These are phyloP conservation scores for Linaria vulgaris DNA, from an alignment of 257 asterid genomes.

Conservation along the genomic window DNA sequence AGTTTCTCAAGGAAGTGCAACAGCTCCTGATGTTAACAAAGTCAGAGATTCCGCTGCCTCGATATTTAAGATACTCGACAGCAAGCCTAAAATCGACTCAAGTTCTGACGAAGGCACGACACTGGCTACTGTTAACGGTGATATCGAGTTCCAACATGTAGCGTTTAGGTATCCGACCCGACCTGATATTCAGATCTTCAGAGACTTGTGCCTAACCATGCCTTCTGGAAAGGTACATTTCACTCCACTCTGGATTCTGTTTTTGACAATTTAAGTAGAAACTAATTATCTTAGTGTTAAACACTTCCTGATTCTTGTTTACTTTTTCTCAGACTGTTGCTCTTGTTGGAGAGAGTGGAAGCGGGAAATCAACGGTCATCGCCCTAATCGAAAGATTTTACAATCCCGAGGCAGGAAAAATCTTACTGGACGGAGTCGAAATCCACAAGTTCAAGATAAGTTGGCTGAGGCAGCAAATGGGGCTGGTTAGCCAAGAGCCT, in stretches of 20 bases:
- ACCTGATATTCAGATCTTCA: slow-evolving; percentile 68
- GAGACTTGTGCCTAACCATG: slow-evolving; percentile 52
- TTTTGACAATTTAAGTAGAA: neutral
- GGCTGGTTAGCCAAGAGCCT: slow-evolving; percentile 84
- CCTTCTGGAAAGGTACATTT: slow-evolving; percentile 70
- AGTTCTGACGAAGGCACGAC: slow-evolving; percentile 55
- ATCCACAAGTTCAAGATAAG: slow-evolving; percentile 44
- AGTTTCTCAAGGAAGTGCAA: slow-evolving; percentile 60
- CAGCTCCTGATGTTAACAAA: slow-evolving; percentile 66
- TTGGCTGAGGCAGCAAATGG: slow-evolving; percentile 84
- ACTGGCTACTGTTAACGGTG: slow-evolving; percentile 46
- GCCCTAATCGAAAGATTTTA: slow-evolving; percentile 70
- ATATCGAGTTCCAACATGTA: slow-evolving; percentile 55
- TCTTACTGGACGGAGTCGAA: slow-evolving; percentile 50
- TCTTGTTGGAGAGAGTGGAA: slow-evolving; percentile 83
- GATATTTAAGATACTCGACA: slow-evolving; percentile 64
- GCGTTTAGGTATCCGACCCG: slow-evolving; percentile 69
- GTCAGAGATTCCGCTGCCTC: slow-evolving; percentile 64
- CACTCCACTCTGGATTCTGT: neutral
- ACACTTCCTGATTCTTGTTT: neutral
- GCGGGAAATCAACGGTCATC: slow-evolving; percentile 78
- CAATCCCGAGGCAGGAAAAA: slow-evolving; percentile 54
- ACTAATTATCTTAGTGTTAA: neutral
- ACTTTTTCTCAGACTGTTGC: slow-evolving; percentile 58
- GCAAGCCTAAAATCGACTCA: slow-evolving; percentile 64